Evolutionary conservation across 306 rosid species (phyloP), one percentile per base, ranked within the genome.

Genomic region (Abrus precatorius): DNA sequence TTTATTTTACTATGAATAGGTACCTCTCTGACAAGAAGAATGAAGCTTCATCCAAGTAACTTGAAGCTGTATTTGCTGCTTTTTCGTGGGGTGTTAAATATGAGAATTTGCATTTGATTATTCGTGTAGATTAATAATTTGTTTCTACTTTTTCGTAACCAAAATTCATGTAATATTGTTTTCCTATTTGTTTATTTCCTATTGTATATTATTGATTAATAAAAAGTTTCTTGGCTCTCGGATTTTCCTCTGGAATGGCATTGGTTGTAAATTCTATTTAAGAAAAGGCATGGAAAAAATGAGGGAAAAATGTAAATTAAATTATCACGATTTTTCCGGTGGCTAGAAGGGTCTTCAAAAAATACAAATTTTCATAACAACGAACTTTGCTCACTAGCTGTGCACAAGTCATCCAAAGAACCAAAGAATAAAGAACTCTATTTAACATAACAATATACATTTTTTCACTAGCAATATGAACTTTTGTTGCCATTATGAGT

Each of bases 21-120:
- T 87, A 88, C 84, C 81, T 90, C 72, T 70, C 91, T 29, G 69
- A 72, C 74, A 89, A 89, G 86, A 86, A 90, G 82, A 87, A 76
- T 7, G 74, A 87, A 79, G 75, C 88, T 86, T 81, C 70, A 45
- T 56, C 94, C 10, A 67, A 81, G 83, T 87, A 79, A 80, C 55
- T 49, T 50, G 59, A 65, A 50, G 80, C 77, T 72, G 27, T 59
- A 36, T 48, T 48, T 82, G 30, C 44, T 38, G 12, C 36, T 53
- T 41, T 43, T 20, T 1, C 9, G 2, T 28, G 57, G 59, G 49
- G 45, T 9, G 57, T 38, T 44, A n/a, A 41, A 53, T 65, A 45
- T 27, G 27, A 13, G 36, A 28, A 48, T 71, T 36, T 71, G 55
- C 10, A 4, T 60, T 27, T 33, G 27, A 70, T 33, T 64, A 6